Conservation (phyloP, 805 yeast genomes). For the Scheffersomyces amazonensis region DNA sequence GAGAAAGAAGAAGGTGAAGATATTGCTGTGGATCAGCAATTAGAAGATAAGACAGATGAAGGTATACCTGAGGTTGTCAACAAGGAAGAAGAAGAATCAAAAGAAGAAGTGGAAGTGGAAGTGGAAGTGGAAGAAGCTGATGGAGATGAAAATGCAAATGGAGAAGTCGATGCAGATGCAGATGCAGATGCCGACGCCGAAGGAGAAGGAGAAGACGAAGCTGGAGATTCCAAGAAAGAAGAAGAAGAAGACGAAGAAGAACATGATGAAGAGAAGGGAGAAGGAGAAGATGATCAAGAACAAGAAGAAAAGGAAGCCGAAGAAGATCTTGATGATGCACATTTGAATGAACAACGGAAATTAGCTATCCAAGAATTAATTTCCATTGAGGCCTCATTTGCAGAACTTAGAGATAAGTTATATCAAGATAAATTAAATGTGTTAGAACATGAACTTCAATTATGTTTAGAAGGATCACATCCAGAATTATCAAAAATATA, state of each 20-base stretch:
- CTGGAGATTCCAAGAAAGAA: constrained; percentile 10
- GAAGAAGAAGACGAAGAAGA: constrained; percentile 14
- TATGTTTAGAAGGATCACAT: constrained; percentile 87
- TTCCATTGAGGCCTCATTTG: constrained; percentile 82
- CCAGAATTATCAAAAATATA: constrained; percentile 80
- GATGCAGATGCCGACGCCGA: constrained; percentile 12
- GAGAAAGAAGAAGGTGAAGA: background rate
- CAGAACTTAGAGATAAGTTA: constrained; percentile 75
- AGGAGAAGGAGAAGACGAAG: constrained; percentile 12
- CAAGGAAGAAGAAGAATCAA: constrained; percentile 9
- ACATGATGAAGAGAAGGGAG: constrained; percentile 11
- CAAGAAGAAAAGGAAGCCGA: constrained; percentile 10
- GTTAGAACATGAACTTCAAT: constrained; percentile 76
- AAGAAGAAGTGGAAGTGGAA: constrained; percentile 16
- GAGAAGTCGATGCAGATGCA: constrained; percentile 14
- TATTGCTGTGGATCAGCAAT: too few relatives aligned
- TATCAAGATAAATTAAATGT: constrained; percentile 80
- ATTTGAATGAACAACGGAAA: constrained; percentile 44
- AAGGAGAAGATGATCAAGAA: constrained; percentile 7
- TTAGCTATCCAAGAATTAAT: constrained; percentile 72
- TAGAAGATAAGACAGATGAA: too few relatives aligned
- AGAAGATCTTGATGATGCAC: constrained; percentile 14
- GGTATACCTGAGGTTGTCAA: background rate
- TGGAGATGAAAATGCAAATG: constrained; percentile 16
- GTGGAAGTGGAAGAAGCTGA: constrained; percentile 11